Conservation (phyloP, 345 rosid species). For the Carallia brachiata region DNA sequence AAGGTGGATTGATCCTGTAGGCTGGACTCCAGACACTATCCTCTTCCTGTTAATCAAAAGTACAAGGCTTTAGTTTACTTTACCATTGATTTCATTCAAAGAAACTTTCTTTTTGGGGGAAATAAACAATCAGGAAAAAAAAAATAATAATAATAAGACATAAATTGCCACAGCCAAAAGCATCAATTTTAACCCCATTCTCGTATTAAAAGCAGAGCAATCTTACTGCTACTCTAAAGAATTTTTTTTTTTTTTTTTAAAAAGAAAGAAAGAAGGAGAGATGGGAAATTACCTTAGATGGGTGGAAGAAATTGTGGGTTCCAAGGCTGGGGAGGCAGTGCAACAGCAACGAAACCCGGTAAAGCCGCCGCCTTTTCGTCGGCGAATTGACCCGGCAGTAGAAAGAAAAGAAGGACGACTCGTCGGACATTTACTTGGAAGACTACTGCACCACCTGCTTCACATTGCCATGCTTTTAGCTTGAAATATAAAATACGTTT, state of each 20-base stretch:
- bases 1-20: conserved; percentile 83
- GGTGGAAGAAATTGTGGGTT: conserved; percentile 38
- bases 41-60: conserved; percentile 53
- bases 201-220: background rate
- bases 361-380: conserved; percentile 4
- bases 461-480: background rate
- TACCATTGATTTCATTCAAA: background rate
- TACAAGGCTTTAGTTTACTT: background rate
- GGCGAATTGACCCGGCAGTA: conserved; percentile 9
- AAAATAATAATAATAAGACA: background rate
- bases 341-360: conserved; percentile 44
- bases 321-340: conserved; percentile 33
- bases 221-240: background rate
- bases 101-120: background rate
- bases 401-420: background rate
- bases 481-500: background rate
- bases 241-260: background rate
- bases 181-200: background rate
- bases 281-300: conserved; percentile 32
- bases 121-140: background rate
- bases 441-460: conserved; percentile 30
- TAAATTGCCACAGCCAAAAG: background rate
- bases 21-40: conserved; percentile 91
- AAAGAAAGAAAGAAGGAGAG: background rate
- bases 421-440: conserved; percentile 19